Evolutionary conservation across 2,329 filamentous ascomycete genomes (phyloP), one percentile per base, ranked within the genome.

Genomic region (Hypocrella siamensis): DNA sequence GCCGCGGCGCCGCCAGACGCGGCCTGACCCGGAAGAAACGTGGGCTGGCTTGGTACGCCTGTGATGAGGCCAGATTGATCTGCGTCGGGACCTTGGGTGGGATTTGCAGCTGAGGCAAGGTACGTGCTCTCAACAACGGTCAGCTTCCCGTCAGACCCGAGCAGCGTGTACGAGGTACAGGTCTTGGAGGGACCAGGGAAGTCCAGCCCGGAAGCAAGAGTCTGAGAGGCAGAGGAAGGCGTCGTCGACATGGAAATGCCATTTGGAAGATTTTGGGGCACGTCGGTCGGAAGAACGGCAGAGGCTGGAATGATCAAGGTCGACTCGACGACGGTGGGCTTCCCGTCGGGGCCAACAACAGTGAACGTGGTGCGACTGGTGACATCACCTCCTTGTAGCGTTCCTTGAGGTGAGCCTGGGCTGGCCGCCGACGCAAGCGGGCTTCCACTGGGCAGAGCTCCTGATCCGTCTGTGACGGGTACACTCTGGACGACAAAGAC

Each of bases 311-410:
- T 36, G 15, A 54, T 41, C 43, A 51, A 46, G 12, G 47, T 51
- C 7, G 53, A 55, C 25, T 56, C 47, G 15, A 56, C 36, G 9
- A 53, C 41, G 8, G 53, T 56, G 9, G 49, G 46, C 24, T 44
- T 36, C 5, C 51, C 52, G 36, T 56, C 42, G n/a, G 46, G 24
- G 3, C 53, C 53, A 25, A 46, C 40, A 27, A 53, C 38, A 11
- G 50, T 55, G 28, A 38, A 42, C 22, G 31, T 41, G 11, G 41
- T 43, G 19, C 37, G 38, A 6, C 35, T 36, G 5, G 38, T 40
- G 9, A 39, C 25, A 22, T 26, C 35, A 19, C 26, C 16, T 5
- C 32, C 41, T 12, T 32, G 34, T 21, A 34, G 28, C 17, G 37
- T 15, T 5, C 32, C 41, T 12, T 32, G 34, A 18, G 35, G 28